Conservation (phyloP, 2,329 filamentous ascomycete genomes). For the Hypoxylon rubiginosum region DNA sequence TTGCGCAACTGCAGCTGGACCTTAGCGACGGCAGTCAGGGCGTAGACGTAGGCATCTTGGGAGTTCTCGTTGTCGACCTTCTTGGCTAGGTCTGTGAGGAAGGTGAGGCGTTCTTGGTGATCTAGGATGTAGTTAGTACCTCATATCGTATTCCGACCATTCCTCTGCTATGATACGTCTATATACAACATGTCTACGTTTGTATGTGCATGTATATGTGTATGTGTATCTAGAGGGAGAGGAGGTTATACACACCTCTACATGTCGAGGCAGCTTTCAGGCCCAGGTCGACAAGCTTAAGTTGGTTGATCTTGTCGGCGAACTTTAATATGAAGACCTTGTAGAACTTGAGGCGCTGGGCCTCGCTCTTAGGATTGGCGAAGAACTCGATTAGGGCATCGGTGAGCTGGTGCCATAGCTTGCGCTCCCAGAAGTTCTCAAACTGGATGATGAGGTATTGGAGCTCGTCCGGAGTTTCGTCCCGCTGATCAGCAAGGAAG, state of each 20-base stretch:
- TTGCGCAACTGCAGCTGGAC: slow-evolving; percentile 87
- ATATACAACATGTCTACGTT: background rate
- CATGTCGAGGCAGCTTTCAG: slow-evolving; percentile 89
- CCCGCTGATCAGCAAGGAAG: slow-evolving; percentile 91
- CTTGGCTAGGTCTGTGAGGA: slow-evolving; percentile 84
- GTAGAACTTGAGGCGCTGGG: slow-evolving; percentile 90
- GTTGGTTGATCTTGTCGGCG: slow-evolving; percentile 98
- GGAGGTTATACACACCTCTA: slow-evolving; percentile 67
- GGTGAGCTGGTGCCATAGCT: slow-evolving; percentile 99
- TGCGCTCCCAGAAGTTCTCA: slow-evolving; percentile 97
- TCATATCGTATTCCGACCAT: background rate
- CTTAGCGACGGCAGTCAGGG: slow-evolving; percentile 88
- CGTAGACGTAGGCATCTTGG: slow-evolving; percentile 96
- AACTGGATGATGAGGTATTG: slow-evolving; percentile 91
- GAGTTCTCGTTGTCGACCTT: slow-evolving; percentile 93
- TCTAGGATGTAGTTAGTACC: slow-evolving; percentile 64
- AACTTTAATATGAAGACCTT: slow-evolving; percentile 96
- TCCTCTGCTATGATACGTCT: background rate
- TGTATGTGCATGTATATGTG: background rate
- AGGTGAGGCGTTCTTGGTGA: slow-evolving; percentile 85
- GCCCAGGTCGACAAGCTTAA: slow-evolving; percentile 94
- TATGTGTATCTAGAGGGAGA: background rate
- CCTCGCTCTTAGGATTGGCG: slow-evolving; percentile 81
- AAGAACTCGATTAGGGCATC: slow-evolving; percentile 91
- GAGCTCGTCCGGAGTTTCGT: slow-evolving; percentile 86